These are phyloP conservation scores for Cyphellophora attinorum DNA, from an alignment of 2,329 filamentous ascomycete genomes.

Conservation along the genomic window DNA sequence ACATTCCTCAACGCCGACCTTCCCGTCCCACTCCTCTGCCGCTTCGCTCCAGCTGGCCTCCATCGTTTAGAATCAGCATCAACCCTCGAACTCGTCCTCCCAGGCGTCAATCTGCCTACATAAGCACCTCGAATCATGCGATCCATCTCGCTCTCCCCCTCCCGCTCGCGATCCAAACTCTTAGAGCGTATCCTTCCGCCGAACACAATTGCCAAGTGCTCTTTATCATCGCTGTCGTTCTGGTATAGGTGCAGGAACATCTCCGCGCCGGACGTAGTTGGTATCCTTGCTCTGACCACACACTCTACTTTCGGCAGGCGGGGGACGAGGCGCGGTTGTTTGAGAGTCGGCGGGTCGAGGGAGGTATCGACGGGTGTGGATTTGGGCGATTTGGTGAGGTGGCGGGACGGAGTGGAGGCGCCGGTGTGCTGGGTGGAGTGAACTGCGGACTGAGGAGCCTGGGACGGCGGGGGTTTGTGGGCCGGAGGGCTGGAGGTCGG, in stretches of 20 bases:
- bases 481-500: constrained; percentile 17
- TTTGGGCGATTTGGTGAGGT: constrained; percentile 25
- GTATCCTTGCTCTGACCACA: constrained; percentile 87
- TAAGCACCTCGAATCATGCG: constrained; percentile 94
- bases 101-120: constrained; percentile 75
- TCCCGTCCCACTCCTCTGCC: not conserved
- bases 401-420: constrained; percentile 22
- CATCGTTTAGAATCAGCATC: constrained; percentile 25
- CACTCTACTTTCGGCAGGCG: constrained; percentile 80
- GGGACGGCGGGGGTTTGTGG: constrained; percentile 29
- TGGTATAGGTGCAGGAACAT: constrained; percentile 96
- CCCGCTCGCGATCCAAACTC: constrained; percentile 40
- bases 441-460: constrained; percentile 45
- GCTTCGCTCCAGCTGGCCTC: constrained; percentile 1
- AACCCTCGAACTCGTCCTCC: constrained; percentile 65
- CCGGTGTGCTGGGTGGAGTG: constrained; percentile 34
- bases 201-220: constrained; percentile 95
- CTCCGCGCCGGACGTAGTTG: constrained; percentile 80
- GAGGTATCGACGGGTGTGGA: constrained; percentile 34
- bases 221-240: constrained; percentile 88
- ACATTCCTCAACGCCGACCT: constrained; percentile 20
- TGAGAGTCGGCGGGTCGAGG: constrained; percentile 24
- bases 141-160: constrained; percentile 41
- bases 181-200: constrained; percentile 70
- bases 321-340: constrained; percentile 62